Conservation (phyloP, 2,329 filamentous ascomycete species). For the Xylaria sp. region DNA sequence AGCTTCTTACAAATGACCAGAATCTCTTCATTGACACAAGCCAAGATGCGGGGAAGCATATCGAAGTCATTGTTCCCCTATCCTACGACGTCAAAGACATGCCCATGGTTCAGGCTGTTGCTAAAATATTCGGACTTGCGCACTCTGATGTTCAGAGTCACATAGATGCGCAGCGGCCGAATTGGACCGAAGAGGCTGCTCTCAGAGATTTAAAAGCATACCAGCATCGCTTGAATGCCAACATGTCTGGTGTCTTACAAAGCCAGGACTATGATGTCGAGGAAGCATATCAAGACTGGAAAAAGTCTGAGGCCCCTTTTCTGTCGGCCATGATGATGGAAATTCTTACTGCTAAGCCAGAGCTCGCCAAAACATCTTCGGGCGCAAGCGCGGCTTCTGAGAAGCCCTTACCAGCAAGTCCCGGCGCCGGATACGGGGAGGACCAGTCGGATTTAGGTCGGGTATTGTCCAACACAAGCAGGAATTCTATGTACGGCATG, state of each 20-base stretch:
- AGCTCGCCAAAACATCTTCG: conserved; percentile 80
- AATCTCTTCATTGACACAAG: conserved; percentile 76
- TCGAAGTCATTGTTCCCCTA: conserved; percentile 84
- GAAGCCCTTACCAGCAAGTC: conserved; percentile 67
- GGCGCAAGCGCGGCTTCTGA: conserved; percentile 57
- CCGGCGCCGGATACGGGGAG: conserved; percentile 59
- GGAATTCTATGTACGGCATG: conserved; percentile 55
- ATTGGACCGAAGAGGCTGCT: conserved; percentile 93
- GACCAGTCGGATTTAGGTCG: conserved; percentile 64
- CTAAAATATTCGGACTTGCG: conserved; percentile 83
- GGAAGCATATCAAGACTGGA: conserved; percentile 90
- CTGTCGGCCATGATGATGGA: conserved; percentile 94
- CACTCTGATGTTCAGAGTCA: conserved; percentile 85
- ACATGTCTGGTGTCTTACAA: conserved; percentile 79
- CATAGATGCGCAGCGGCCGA: conserved; percentile 80
- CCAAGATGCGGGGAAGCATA: conserved; percentile 69
- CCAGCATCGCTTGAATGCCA: conserved; percentile 85
- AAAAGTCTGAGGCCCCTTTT: conserved; percentile 85
- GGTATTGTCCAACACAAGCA: conserved; percentile 60
- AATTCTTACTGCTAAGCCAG: conserved; percentile 85
- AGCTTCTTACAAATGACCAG: conserved; percentile 92
- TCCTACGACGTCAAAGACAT: conserved; percentile 97
- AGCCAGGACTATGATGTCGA: conserved; percentile 90
- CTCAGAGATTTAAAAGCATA: conserved; percentile 93
- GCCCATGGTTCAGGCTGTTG: conserved; percentile 89